Conservation (phyloP, 1,284 basidiomycete genomes). For the Phylloboletellus chloephorus region DNA sequence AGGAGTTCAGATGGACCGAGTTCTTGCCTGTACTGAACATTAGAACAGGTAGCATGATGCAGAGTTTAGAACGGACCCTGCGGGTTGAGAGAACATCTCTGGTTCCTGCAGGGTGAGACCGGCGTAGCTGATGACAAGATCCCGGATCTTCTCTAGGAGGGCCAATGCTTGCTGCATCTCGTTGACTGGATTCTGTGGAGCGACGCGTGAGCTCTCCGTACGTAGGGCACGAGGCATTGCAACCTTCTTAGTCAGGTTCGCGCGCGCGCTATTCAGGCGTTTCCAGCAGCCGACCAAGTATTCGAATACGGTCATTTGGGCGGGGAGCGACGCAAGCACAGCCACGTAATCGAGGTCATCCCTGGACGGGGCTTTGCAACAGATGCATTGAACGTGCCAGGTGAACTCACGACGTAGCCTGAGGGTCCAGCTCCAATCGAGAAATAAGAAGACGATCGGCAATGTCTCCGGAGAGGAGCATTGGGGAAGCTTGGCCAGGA, state of each 20-base stretch:
- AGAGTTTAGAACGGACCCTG: conserved; percentile 46
- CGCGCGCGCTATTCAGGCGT: conserved; percentile 58
- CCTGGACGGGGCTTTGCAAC: conserved; percentile 33
- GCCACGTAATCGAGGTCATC: conserved; percentile 79
- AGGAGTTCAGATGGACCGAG: conserved; percentile 77
- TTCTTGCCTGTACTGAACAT: conserved; percentile 43
- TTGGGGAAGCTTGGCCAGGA: conserved; percentile 22
- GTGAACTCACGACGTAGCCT: conserved; percentile 62
- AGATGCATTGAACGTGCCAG: background rate
- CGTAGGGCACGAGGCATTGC: background rate
- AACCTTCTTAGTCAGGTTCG: conserved; percentile 60
- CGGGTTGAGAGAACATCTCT: conserved; percentile 89
- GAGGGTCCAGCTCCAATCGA: conserved; percentile 78
- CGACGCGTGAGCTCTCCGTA: conserved; percentile 1
- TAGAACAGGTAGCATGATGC: conserved; percentile 2
- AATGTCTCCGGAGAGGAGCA: conserved; percentile 51
- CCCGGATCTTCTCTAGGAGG: conserved; percentile 68
- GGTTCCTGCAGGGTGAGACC: conserved; percentile 90
- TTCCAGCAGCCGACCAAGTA: conserved; percentile 93
- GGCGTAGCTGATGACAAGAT: conserved; percentile 84
- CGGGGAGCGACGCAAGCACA: conserved; percentile 74
- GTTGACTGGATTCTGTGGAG: conserved; percentile 46
- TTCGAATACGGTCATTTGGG: conserved; percentile 81
- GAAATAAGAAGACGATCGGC: conserved; percentile 83
- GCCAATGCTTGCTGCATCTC: conserved; percentile 59